These are phyloP conservation scores for Spergularia marina DNA, from an alignment of 148 eudicot species.

Conservation along the genomic window DNA sequence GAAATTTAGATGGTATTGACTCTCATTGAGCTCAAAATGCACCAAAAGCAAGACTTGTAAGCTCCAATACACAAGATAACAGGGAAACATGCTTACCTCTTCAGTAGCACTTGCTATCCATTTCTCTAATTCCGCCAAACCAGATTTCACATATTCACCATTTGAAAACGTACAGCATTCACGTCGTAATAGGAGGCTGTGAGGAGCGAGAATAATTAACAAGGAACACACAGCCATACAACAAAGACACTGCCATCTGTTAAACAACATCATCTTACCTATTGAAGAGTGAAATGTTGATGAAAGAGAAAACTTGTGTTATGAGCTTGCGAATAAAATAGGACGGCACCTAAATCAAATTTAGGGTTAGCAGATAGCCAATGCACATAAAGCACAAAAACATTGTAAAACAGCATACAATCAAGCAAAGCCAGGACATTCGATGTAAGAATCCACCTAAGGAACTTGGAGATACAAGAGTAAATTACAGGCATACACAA, in stretches of 20 bases:
- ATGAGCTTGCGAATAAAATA: slow-evolving; percentile 93
- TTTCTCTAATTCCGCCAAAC: slow-evolving; percentile 89
- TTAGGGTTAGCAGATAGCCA: slow-evolving; percentile 23
- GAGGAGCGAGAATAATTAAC: slow-evolving; percentile 18
- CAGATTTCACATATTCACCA: slow-evolving; percentile 99
- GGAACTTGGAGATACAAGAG: background rate
- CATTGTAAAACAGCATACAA: background rate
- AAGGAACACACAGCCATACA: background rate
- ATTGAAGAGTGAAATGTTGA: slow-evolving; percentile 89
- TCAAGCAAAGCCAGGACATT: background rate
- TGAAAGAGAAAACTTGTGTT: slow-evolving; percentile 95
- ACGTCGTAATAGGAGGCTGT: slow-evolving; percentile 88
- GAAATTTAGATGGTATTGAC: too few species aligned
- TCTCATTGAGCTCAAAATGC: too few species aligned
- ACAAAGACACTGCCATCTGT: background rate
- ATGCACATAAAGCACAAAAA: background rate
- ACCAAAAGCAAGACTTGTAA: background rate
- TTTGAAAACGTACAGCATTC: slow-evolving; percentile 98
- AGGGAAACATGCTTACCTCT: slow-evolving; percentile 49
- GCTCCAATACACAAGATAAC: background rate
- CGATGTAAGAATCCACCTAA: too few species aligned
- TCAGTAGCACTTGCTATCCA: slow-evolving; percentile 86
- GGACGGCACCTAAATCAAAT: slow-evolving; percentile 71
- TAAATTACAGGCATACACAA: background rate
- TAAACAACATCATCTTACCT: slow-evolving; percentile 46